A percentile compares a stretch with the other conserved stretches of the same genome.
Evolutionary conservation across 352 stramenopile species (phyloP).

Genomic region (Pythium sukuiense): DNA sequence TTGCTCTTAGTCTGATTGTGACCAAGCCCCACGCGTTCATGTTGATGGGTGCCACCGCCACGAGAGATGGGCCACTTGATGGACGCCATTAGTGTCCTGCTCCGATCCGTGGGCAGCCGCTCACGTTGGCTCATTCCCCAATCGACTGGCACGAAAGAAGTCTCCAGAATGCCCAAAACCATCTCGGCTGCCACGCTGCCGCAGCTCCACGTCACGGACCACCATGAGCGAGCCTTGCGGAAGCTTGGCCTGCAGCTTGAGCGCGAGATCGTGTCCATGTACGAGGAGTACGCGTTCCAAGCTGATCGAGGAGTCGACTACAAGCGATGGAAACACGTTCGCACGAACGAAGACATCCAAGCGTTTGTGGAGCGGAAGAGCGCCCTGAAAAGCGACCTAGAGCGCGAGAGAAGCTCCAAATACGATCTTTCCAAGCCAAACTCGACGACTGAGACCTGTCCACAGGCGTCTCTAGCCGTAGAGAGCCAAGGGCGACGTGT

Average conservation of each 20-base stretch:
- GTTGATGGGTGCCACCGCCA: no score
- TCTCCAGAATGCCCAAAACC: constrained; percentile 26
- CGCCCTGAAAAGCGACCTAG: not conserved
- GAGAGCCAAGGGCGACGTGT: not conserved
- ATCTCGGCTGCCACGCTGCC: constrained; percentile 34
- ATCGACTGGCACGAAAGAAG: not conserved
- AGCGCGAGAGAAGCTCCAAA: constrained; percentile 33
- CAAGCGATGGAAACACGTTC: constrained; percentile 34
- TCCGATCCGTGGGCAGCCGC: no score
- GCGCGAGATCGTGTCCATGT: constrained; percentile 32
- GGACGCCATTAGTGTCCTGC: not conserved
- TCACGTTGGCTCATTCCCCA: not conserved
- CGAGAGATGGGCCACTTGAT: not conserved
- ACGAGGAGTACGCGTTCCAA: constrained; percentile 35
- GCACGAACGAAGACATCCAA: constrained; percentile 12
- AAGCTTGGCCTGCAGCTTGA: constrained; percentile 7
- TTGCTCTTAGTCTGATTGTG: no score
- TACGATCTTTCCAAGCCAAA: constrained; percentile 28
- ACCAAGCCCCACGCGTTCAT: no score
- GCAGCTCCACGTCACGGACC: constrained; percentile 31
- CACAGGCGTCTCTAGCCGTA: not conserved
- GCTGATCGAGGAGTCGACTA: constrained; percentile 31
- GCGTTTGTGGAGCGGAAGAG: constrained; percentile 33
- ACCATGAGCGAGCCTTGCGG: constrained; percentile 37
- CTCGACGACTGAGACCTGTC: not conserved